Evolutionary conservation across 495 filamentous ascomycete genomes (phyloP).

Genomic region (Eremomyces bilateralis): DNA sequence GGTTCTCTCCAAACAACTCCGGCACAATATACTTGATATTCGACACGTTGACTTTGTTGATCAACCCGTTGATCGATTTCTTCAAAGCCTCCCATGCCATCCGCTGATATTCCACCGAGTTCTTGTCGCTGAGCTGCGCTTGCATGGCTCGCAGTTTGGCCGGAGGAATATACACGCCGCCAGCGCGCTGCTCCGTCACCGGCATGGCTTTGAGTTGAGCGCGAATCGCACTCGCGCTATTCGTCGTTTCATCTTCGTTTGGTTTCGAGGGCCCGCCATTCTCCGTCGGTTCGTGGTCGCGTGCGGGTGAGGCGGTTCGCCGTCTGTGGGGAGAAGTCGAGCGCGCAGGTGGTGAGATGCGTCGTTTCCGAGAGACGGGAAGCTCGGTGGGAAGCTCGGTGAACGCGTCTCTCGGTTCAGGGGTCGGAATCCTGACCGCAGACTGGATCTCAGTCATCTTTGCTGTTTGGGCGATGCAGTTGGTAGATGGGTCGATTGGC

Average conservation of each 20-base stretch:
- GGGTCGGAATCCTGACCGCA: slow-evolving; percentile 45
- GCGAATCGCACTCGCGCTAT: too few species aligned
- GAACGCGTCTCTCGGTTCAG: too few species aligned
- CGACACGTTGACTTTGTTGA: slow-evolving; percentile 93
- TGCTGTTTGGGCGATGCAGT: background rate
- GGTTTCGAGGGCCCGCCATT: background rate
- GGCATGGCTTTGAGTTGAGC: slow-evolving; percentile 31
- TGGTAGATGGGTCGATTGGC: too few species aligned
- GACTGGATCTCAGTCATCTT: slow-evolving; percentile 26
- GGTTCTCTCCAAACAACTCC: slow-evolving; percentile 84
- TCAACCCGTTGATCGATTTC: slow-evolving; percentile 94
- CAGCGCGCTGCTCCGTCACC: slow-evolving; percentile 76
- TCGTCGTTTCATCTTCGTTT: too few species aligned
- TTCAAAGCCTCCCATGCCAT: slow-evolving; percentile 99
- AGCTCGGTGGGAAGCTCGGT: background rate
- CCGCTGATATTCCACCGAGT: slow-evolving; percentile 89
- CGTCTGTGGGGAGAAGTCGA: background rate
- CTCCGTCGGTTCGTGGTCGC: background rate
- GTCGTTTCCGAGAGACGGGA: background rate
- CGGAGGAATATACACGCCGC: slow-evolving; percentile 89
- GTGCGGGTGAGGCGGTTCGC: background rate
- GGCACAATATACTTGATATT: slow-evolving; percentile 97
- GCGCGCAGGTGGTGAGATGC: background rate
- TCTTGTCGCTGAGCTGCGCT: slow-evolving; percentile 90
- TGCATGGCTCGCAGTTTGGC: slow-evolving; percentile 79